These are phyloP conservation scores for Pythium insidiosum DNA, from an alignment of 352 stramenopile species.

Conservation along the genomic window DNA sequence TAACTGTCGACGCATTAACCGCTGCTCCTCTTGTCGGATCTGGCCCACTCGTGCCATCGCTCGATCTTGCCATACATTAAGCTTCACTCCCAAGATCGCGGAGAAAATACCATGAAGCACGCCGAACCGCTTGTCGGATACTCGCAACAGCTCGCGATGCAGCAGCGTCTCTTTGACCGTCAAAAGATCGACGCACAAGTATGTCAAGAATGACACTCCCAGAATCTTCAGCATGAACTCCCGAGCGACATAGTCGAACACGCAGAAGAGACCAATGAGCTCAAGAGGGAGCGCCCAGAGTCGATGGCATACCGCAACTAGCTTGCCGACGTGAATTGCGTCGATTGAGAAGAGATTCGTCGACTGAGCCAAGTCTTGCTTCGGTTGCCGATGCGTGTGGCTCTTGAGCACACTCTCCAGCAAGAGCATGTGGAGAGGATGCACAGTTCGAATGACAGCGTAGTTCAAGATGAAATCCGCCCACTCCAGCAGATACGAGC, in stretches of 20 bases:
- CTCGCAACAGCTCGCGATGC: constrained; percentile 7
- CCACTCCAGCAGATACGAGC: constrained; percentile 23
- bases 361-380: constrained; percentile 2
- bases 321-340: constrained; percentile 9
- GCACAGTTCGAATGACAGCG: constrained; percentile 10
- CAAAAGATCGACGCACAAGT: constrained; percentile 43
- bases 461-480: constrained; percentile 23
- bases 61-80: constrained; percentile 52
- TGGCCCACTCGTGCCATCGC: constrained; percentile 29
- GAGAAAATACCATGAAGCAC: constrained; percentile 15
- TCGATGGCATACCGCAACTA: constrained; percentile 23
- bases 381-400: not conserved
- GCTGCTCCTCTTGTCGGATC: constrained; percentile 27
- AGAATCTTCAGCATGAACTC: constrained; percentile 28
- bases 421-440: constrained; percentile 21
- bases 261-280: constrained; percentile 18
- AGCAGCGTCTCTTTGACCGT: constrained; percentile 16
- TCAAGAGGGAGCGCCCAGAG: constrained; percentile 23
- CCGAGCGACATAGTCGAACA: constrained; percentile 17
- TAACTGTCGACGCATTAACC: constrained; percentile 13
- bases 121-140: constrained; percentile 13
- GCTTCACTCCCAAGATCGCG: constrained; percentile 24
- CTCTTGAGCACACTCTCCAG: constrained; percentile 20
- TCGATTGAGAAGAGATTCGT: constrained; percentile 29
- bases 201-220: constrained; percentile 23